Evolutionary conservation across 1,284 basidiomycete genomes (phyloP).

Genomic region (Rhodotorula sp.): DNA sequence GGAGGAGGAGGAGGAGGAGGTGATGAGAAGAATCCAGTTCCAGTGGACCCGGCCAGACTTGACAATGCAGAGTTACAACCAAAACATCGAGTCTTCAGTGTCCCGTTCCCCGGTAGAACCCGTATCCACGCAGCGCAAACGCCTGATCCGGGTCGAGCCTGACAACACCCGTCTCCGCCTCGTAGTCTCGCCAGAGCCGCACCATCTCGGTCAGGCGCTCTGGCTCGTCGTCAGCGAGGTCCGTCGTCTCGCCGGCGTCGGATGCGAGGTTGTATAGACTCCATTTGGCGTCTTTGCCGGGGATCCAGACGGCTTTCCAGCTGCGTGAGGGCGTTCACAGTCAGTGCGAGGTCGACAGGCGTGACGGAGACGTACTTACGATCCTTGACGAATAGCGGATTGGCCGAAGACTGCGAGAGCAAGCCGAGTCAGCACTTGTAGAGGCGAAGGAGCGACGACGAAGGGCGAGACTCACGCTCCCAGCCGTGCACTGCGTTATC

Average conservation of each 20-base stretch:
- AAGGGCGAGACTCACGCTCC: background rate
- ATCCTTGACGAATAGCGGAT: slow-evolving; percentile 1
- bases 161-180: slow-evolving; percentile 5
- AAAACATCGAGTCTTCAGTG: background rate
- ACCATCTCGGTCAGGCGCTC: slow-evolving; percentile 1
- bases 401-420: background rate
- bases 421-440: background rate
- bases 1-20: too few species aligned
- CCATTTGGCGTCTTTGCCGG: background rate
- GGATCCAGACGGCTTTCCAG: slow-evolving; percentile 8
- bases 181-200: slow-evolving; percentile 3
- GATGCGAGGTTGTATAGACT: background rate
- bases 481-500: slow-evolving; percentile 8
- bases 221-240: slow-evolving; percentile 1
- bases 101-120: slow-evolving; percentile 1
- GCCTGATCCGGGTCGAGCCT: slow-evolving; percentile 6
- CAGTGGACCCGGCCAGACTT: too few species aligned
- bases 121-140: slow-evolving; percentile 1
- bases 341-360: background rate
- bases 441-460: background rate
- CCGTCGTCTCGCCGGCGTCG: background rate
- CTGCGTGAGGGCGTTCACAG: background rate
- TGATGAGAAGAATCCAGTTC: too few species aligned
- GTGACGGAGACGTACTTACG: background rate
- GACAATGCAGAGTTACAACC: background rate